Evolutionary conservation across 768 basidiomycete genomes (phyloP).

Genomic region (Vishniacozyma victoriae): DNA sequence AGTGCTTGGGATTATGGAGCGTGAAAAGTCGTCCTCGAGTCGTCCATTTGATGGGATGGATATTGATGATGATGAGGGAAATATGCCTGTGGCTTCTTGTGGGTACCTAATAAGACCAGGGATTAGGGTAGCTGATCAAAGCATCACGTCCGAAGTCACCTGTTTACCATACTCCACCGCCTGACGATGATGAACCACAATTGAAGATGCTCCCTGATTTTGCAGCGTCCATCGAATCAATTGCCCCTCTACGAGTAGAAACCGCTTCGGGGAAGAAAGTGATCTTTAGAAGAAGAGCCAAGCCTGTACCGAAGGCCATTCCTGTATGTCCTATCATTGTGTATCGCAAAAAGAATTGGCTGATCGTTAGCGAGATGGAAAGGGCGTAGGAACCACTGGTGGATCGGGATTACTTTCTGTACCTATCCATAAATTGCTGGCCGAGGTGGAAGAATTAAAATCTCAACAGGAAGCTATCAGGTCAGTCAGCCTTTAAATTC

Average conservation of each 20-base stretch:
- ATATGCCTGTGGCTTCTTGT: slow-evolving; percentile 13
- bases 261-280: slow-evolving; percentile 25
- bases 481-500: slow-evolving; percentile 13
- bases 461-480: slow-evolving; percentile 27
- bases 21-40: not conserved
- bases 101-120: too few species aligned
- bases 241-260: slow-evolving; percentile 18
- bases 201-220: not conserved
- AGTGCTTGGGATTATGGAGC: not conserved
- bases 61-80: not conserved
- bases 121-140: too few species aligned
- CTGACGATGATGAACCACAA: not conserved
- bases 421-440: slow-evolving; percentile 36
- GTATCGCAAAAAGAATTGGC: not conserved
- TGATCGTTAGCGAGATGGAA: too few species aligned
- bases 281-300: slow-evolving; percentile 21
- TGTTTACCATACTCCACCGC: slow-evolving; percentile 4
- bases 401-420: slow-evolving; percentile 18
- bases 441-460: slow-evolving; percentile 40
- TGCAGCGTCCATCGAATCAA: not conserved
- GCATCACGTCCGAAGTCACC: too few species aligned
- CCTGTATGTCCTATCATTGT: slow-evolving; percentile 2
- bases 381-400: not conserved
- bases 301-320: slow-evolving; percentile 5
- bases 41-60: slow-evolving; percentile 4